These are phyloP conservation scores for Pulveroboletus sp. DNA, from an alignment of 768 basidiomycete species.

Conservation along the genomic window DNA sequence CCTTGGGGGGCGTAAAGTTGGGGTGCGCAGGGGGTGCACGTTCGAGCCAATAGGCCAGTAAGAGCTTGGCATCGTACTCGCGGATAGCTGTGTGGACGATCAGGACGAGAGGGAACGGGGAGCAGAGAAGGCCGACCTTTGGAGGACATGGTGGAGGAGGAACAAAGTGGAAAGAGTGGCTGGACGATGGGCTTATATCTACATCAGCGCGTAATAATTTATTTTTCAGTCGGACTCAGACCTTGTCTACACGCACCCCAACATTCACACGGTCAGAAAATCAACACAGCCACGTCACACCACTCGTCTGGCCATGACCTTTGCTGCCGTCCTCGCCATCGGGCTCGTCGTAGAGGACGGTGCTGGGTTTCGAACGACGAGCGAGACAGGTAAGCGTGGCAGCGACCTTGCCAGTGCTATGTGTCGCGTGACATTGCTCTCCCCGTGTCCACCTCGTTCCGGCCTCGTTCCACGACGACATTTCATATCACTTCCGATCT, in stretches of 20 bases:
- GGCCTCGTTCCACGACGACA: constrained; percentile 1
- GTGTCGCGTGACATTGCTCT: too few relatives aligned
- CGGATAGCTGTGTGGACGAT: constrained; percentile 61
- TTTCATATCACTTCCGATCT: constrained; percentile 12
- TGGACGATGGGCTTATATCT: constrained; percentile 16
- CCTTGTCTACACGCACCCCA: constrained; percentile 23
- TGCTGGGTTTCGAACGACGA: too few relatives aligned
- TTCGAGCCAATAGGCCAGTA: constrained; percentile 95
- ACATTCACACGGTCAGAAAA: constrained; percentile 27
- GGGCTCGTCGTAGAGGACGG: not conserved
- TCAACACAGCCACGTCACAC: constrained; percentile 27
- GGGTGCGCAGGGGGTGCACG: constrained; percentile 78
- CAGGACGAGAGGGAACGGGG: not conserved
- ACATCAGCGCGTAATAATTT: constrained; percentile 13
- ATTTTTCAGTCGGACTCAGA: constrained; percentile 18
- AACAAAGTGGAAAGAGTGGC: not conserved
- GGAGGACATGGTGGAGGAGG: constrained; percentile 28
- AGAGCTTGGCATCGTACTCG: constrained; percentile 98
- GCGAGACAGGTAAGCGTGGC: too few relatives aligned
- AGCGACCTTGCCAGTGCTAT: too few relatives aligned
- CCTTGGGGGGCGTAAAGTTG: constrained; percentile 45
- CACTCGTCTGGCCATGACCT: too few relatives aligned
- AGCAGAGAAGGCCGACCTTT: constrained; percentile 22
- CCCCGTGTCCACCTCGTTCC: constrained; percentile 14
- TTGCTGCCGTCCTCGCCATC: not conserved